Evolutionary conservation across 1,139 yeast species (phyloP), one percentile per base, ranked within the genome.

Genomic region (Candida glucosophila): DNA sequence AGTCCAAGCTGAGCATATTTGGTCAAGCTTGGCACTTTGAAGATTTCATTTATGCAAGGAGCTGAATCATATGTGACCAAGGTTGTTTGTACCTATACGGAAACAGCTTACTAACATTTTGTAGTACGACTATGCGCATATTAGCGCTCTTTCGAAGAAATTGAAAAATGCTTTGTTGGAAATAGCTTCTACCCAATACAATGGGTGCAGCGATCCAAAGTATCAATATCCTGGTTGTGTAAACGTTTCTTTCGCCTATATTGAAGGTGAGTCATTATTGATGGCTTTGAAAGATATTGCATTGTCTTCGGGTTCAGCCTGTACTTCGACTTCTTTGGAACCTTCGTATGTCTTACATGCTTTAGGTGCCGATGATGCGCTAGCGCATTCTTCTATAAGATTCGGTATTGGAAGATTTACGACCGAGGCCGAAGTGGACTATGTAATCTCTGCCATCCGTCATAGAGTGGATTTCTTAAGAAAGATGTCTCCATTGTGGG

Each of bases 261-360:
- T 90, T 42, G 99, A 90, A 63, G 99, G 99, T 41, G 99, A 90
- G 59, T 88, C 97, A 1, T 67, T 90, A 41, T 66, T 90, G 44
- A 90, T 90, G 99, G 98, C 98, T 1, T 72, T 90, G 48, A 88
- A 90, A 49, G 98, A 90, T 52, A 85, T 90, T 48, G 98, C 98
- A 0, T 69, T 90, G 39, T 80, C 94, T 34, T 83, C 95, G 3
- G 98, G 98, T 18, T 85, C 96, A n/a, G 98, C 98, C 3, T 90
- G 99, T 67, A 90, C 99, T 5, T 88, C 97, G 18, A 97, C 98
- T 0, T 88, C 97, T 5, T 70, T 90, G 44, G 99, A 90, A 55
- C 99, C 99, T 15, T 83, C 95, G 3, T 90, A 90, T 44, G 99
- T 90, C 20, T 68, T 90, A 45, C 94, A 90, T 43, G 97, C 98